A percentile compares a stretch with the other conserved stretches of the same genome.
Conservation (phyloP, 306 rosid genomes). For the Vigna nakashimae region DNA sequence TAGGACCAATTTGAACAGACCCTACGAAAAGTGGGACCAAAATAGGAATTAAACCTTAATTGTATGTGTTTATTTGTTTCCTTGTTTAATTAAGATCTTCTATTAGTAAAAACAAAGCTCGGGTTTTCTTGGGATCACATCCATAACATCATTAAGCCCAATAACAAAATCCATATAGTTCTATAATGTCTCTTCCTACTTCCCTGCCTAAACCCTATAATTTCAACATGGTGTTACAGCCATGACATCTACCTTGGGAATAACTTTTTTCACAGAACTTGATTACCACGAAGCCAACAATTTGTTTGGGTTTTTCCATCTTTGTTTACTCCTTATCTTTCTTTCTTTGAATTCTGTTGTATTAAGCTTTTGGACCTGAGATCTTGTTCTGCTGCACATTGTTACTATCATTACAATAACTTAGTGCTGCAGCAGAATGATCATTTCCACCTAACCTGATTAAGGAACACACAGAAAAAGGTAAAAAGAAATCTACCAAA, state of each 20-base stretch:
- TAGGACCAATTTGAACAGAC: too few relatives aligned
- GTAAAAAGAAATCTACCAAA: too few relatives aligned
- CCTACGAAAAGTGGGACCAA: too few relatives aligned
- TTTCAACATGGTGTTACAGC: not conserved
- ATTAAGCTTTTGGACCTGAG: not conserved
- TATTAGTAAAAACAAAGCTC: not conserved
- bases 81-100: not conserved
- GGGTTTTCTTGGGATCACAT: not conserved
- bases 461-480: too few relatives aligned
- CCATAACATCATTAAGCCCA: not conserved
- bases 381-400: not conserved
- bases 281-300: too few relatives aligned
- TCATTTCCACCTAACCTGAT: not conserved
- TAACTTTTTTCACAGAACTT: too few relatives aligned
- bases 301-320: not conserved
- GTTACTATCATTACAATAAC: not conserved
- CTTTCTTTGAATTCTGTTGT: not conserved
- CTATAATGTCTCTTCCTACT: not conserved
- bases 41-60: too few relatives aligned
- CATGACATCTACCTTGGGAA: not conserved
- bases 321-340: not conserved
- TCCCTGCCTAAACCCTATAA: not conserved
- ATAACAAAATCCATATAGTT: not conserved
- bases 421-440: not conserved
- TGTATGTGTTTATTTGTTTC: not conserved